phyloP scores from a whole-genome alignment of 1,284 basidiomycete species.

The Heterobasidion annosum region DNA sequence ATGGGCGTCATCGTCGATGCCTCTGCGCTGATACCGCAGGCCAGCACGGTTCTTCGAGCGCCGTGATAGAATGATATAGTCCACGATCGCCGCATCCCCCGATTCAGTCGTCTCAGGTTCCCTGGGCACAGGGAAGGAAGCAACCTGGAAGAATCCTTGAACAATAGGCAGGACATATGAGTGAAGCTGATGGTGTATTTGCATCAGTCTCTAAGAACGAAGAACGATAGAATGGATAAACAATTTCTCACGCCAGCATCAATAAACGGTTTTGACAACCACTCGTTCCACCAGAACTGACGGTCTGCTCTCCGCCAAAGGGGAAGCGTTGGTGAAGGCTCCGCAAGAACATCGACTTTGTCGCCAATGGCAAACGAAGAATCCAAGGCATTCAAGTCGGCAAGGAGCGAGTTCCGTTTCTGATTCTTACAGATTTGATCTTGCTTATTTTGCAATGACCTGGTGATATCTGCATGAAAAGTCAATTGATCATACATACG shows the following conservation, averaged over 20 bases:
- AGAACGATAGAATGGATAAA: neutral
- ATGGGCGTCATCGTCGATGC: slow-evolving; percentile 80
- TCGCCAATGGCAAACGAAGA: slow-evolving; percentile 23
- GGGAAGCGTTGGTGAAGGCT: slow-evolving; percentile 65
- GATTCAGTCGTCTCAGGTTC: slow-evolving; percentile 37
- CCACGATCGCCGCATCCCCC: slow-evolving; percentile 35
- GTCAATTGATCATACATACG: neutral
- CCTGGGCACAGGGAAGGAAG: slow-evolving; percentile 56
- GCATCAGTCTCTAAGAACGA: neutral
- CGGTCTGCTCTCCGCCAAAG: slow-evolving; percentile 79
- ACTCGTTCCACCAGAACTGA: slow-evolving; percentile 89
- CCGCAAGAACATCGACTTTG: slow-evolving; percentile 45
- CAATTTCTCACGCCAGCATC: slow-evolving; percentile 54
- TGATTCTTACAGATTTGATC: slow-evolving; percentile 48
- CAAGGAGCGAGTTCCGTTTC: slow-evolving; percentile 45
- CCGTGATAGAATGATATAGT: slow-evolving; percentile 74
- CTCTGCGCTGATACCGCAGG: slow-evolving; percentile 91
- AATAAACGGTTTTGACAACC: slow-evolving; percentile 65
- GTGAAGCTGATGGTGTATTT: slow-evolving; percentile 43
- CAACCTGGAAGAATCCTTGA: slow-evolving; percentile 81
- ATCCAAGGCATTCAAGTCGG: slow-evolving; percentile 41
- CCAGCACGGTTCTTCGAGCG: slow-evolving; percentile 90
- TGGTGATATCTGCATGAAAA: slow-evolving; percentile 55
- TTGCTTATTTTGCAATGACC: slow-evolving; percentile 72
- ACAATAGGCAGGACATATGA: slow-evolving; percentile 80